Evolutionary conservation across 805 yeast species (phyloP).

Genomic region (Metschnikowia proteae): DNA sequence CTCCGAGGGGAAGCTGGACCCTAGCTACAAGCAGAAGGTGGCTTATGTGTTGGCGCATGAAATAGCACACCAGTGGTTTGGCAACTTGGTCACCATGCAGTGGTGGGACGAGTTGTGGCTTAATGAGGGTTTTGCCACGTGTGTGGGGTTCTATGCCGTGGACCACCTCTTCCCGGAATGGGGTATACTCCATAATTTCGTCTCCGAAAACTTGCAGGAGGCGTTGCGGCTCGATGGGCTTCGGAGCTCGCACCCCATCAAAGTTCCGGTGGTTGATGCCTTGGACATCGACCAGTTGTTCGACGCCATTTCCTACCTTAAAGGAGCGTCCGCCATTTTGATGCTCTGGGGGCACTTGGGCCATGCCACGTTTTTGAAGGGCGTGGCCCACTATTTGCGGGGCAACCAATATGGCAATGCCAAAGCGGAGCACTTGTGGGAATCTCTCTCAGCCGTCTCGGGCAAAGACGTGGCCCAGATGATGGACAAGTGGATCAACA

Average conservation of each 20-base stretch:
- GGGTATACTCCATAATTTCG: slow-evolving; percentile 64
- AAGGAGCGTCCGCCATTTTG: slow-evolving; percentile 74
- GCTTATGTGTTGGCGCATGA: slow-evolving; percentile 84
- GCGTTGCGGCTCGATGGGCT: slow-evolving; percentile 55
- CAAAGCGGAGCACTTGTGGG: slow-evolving; percentile 70
- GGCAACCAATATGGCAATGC: slow-evolving; percentile 66
- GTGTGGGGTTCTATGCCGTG: slow-evolving; percentile 72
- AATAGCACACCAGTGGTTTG: slow-evolving; percentile 90
- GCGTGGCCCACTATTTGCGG: slow-evolving; percentile 67
- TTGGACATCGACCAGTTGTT: slow-evolving; percentile 78
- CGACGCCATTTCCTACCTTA: slow-evolving; percentile 75
- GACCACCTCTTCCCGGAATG: slow-evolving; percentile 73
- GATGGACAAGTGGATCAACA: slow-evolving; percentile 70
- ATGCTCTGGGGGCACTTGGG: slow-evolving; percentile 76
- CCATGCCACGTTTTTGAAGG: slow-evolving; percentile 62
- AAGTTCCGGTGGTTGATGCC: slow-evolving; percentile 76
- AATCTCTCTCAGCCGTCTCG: slow-evolving; percentile 56
- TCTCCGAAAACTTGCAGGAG: slow-evolving; percentile 47
- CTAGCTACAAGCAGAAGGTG: slow-evolving; percentile 60
- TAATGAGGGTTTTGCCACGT: slow-evolving; percentile 88
- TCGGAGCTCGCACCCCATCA: slow-evolving; percentile 71
- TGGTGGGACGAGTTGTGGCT: slow-evolving; percentile 95
- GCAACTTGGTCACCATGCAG: slow-evolving; percentile 83
- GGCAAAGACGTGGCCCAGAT: slow-evolving; percentile 55
- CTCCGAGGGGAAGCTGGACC: slow-evolving; percentile 45